phyloP scores from a whole-genome alignment of 164 flowering plant species.

The Aristolochia fimbriata region DNA sequence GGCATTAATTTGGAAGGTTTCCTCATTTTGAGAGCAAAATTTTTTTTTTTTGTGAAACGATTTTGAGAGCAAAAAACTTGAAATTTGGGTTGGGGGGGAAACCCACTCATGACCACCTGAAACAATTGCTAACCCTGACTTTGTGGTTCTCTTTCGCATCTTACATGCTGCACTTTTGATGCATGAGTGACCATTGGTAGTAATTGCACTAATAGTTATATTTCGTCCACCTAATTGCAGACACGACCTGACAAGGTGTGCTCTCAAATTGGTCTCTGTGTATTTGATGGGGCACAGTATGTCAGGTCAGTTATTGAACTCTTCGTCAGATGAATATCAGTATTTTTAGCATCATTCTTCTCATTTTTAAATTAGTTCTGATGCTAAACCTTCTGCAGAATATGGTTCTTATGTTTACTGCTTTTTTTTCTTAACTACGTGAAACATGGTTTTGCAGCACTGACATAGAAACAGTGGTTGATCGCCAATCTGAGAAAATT shows the following conservation, averaged over 20 bases:
- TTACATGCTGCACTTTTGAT: background rate
- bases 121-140: no score
- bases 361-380: background rate
- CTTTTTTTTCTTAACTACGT: background rate
- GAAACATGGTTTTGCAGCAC: slow-evolving; percentile 21
- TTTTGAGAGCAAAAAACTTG: no score
- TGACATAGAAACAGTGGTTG: slow-evolving; percentile 71
- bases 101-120: no score
- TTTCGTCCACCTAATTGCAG: slow-evolving; percentile 19
- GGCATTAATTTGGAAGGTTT: background rate
- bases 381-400: background rate
- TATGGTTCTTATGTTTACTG: background rate
- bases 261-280: slow-evolving; percentile 73
- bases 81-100: no score
- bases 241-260: slow-evolving; percentile 61
- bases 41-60: no score
- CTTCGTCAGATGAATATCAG: background rate
- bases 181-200: background rate
- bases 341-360: background rate
- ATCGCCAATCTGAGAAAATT: slow-evolving; percentile 22
- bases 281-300: slow-evolving; percentile 63
- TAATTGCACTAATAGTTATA: no score
- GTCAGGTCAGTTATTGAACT: slow-evolving; percentile 41
- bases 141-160: no score
- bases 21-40: background rate